phyloP scores from a whole-genome alignment of 1,139 yeast species.

The Saccharomyces hybrid region DNA sequence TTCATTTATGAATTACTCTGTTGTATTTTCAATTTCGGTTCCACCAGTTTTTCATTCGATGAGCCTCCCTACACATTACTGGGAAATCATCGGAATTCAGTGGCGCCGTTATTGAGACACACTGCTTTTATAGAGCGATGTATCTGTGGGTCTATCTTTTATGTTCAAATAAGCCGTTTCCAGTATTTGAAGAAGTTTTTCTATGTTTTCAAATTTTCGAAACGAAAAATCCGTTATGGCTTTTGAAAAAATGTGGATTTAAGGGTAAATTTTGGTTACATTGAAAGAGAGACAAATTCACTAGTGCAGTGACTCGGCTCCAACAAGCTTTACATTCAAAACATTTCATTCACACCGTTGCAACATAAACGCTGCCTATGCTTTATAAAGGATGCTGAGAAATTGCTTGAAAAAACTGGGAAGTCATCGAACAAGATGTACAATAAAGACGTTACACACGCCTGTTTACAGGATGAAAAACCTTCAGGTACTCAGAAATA shows the following conservation, averaged over 20 bases:
- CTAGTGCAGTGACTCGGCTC: background rate
- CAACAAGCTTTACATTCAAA: no score
- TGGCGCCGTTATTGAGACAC: background rate
- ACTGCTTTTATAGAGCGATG: background rate
- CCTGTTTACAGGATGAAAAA: conserved; percentile 17
- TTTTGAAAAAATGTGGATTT: background rate
- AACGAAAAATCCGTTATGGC: background rate
- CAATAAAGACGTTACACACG: conserved; percentile 25
- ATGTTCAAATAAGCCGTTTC: background rate
- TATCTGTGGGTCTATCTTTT: background rate
- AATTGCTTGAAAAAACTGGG: background rate
- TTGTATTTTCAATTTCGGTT: background rate
- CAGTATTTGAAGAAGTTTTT: no score
- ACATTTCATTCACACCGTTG: background rate
- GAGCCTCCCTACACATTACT: background rate
- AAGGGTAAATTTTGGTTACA: no score
- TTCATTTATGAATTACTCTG: background rate
- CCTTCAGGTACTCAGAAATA: conserved; percentile 8
- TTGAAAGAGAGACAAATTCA: background rate
- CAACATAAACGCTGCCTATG: background rate
- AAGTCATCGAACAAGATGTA: background rate
- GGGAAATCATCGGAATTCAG: background rate
- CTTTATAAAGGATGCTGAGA: background rate
- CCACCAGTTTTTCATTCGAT: background rate
- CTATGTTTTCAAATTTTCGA: background rate